Evolutionary conservation across 2,329 filamentous ascomycete genomes (phyloP).

Genomic region (Fusarium luffae): DNA sequence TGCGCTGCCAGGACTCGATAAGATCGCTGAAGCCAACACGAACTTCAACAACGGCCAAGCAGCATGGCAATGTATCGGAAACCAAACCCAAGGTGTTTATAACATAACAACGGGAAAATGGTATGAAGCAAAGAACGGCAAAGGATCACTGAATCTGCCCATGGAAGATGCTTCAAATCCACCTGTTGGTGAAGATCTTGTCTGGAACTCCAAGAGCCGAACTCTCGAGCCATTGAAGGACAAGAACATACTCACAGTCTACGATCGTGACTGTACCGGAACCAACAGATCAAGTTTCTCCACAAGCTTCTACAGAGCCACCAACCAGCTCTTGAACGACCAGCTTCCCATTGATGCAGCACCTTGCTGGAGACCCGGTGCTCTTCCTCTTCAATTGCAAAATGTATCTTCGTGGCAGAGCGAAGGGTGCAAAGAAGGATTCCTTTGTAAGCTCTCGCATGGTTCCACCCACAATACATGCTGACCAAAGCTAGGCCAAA

Average conservation of each 20-base stretch:
- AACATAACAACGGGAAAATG: slow-evolving; percentile 54
- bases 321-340: slow-evolving; percentile 37
- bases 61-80: slow-evolving; percentile 59
- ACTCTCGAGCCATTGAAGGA: slow-evolving; percentile 45
- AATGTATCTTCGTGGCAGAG: slow-evolving; percentile 50
- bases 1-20: slow-evolving; percentile 24
- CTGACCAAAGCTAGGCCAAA: slow-evolving; percentile 48
- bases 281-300: slow-evolving; percentile 56
- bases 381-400: slow-evolving; percentile 56
- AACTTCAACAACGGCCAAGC: slow-evolving; percentile 25
- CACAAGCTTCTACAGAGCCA: slow-evolving; percentile 54
- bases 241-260: slow-evolving; percentile 46
- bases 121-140: slow-evolving; percentile 50
- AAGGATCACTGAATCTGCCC: slow-evolving; percentile 40
- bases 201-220: slow-evolving; percentile 44
- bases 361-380: slow-evolving; percentile 55
- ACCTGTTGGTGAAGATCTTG: slow-evolving; percentile 47
- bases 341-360: slow-evolving; percentile 51
- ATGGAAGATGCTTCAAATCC: slow-evolving; percentile 53
- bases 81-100: slow-evolving; percentile 56
- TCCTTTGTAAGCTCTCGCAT: slow-evolving; percentile 52
- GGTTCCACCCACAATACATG: neutral
- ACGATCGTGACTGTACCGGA: slow-evolving; percentile 56
- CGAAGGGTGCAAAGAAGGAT: slow-evolving; percentile 55
- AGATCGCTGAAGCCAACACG: slow-evolving; percentile 11